Evolutionary conservation across 1,284 basidiomycete species (phyloP).

Genomic region (Fomitopsis schrenkii): DNA sequence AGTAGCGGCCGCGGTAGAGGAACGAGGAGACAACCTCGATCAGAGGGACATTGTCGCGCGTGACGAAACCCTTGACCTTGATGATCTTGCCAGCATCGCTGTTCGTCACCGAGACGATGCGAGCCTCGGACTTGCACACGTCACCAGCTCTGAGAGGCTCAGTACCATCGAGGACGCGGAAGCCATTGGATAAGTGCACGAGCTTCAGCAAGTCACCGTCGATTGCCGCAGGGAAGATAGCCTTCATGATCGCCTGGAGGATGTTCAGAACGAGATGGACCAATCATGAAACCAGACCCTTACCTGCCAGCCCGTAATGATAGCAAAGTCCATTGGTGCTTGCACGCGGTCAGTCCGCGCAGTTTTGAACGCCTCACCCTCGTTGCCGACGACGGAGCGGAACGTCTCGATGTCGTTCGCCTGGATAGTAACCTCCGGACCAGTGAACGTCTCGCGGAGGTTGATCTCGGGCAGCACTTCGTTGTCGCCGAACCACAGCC

Average conservation of each 20-base stretch:
- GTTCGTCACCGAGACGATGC: slow-evolving; percentile 88
- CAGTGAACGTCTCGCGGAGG: slow-evolving; percentile 76
- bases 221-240: slow-evolving; percentile 90
- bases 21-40: slow-evolving; percentile 95
- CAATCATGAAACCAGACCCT: slow-evolving; percentile 20
- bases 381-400: slow-evolving; percentile 92
- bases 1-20: slow-evolving; percentile 94
- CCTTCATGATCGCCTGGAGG: slow-evolving; percentile 87
- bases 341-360: slow-evolving; percentile 66
- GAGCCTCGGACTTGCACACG: slow-evolving; percentile 86
- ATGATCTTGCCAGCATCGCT: slow-evolving; percentile 91
- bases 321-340: slow-evolving; percentile 98
- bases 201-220: slow-evolving; percentile 94
- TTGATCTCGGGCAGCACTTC: slow-evolving; percentile 71
- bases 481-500: slow-evolving; percentile 90
- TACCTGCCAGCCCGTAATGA: slow-evolving; percentile 97
- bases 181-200: slow-evolving; percentile 96
- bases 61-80: slow-evolving; percentile 86
- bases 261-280: slow-evolving; percentile 5
- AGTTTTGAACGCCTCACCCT: slow-evolving; percentile 86
- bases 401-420: slow-evolving; percentile 81
- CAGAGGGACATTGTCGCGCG: slow-evolving; percentile 72
- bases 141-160: slow-evolving; percentile 82
- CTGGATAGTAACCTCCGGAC: slow-evolving; percentile 80
- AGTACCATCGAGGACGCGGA: slow-evolving; percentile 82